Conservation (phyloP, 78 protist genomes). For the Chrysochromulina parva region DNA sequence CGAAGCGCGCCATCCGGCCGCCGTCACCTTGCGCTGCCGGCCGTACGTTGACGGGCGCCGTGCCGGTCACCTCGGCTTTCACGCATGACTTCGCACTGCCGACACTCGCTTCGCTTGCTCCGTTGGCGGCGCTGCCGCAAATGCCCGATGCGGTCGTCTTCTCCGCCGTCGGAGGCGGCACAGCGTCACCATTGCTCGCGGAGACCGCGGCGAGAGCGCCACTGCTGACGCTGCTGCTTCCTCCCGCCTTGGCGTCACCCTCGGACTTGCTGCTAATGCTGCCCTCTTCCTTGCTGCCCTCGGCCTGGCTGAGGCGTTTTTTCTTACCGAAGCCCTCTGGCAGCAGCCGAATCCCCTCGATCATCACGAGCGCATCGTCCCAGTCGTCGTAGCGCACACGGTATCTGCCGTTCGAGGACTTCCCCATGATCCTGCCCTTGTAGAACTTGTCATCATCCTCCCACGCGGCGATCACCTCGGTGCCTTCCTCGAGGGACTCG, state of each 20-base stretch:
- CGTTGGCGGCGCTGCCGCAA: too few relatives aligned
- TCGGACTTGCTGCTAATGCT: too few relatives aligned
- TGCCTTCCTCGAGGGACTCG: background rate
- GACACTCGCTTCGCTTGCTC: too few relatives aligned
- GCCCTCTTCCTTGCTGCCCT: too few relatives aligned
- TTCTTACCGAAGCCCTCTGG: background rate
- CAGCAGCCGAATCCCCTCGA: background rate
- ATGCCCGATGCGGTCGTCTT: too few relatives aligned
- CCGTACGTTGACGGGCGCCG: too few relatives aligned
- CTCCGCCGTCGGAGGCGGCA: background rate
- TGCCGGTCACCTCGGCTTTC: background rate
- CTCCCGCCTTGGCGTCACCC: background rate
- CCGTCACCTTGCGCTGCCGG: background rate
- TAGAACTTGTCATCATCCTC: background rate
- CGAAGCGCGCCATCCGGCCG: background rate
- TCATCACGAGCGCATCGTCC: background rate
- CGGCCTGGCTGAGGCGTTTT: too few relatives aligned
- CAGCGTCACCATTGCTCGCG: background rate
- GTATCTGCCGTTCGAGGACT: background rate
- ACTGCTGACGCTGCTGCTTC: background rate
- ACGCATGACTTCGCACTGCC: background rate
- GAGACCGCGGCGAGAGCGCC: too few relatives aligned
- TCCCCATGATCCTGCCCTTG: background rate
- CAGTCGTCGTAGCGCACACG: conserved; percentile 18
- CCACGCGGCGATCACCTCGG: conserved; percentile 14